Evolutionary conservation across 2,329 filamentous ascomycete species (phyloP).

Genomic region (Hypomyces perniciosus): DNA sequence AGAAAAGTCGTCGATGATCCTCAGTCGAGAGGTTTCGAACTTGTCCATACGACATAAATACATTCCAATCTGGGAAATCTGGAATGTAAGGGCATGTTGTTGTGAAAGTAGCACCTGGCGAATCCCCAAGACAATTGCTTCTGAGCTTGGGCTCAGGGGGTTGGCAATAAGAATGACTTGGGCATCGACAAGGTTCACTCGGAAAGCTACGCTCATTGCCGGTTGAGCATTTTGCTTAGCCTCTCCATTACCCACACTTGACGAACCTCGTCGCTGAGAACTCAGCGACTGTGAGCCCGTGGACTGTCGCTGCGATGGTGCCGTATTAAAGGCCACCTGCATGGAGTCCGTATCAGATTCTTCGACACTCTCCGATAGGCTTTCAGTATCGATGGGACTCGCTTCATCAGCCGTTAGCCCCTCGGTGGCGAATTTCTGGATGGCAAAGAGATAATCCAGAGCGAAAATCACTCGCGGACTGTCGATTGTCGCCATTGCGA

Average conservation of each 20-base stretch:
- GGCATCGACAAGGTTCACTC: conserved; percentile 90
- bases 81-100: conserved; percentile 88
- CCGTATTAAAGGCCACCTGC: conserved; percentile 38
- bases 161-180: conserved; percentile 97
- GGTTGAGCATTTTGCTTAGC: conserved; percentile 18
- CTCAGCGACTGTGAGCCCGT: conserved; percentile 23
- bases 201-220: conserved; percentile 73
- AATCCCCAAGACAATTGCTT: conserved; percentile 90
- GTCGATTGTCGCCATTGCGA: conserved; percentile 88
- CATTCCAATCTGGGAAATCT: conserved; percentile 94
- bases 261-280: conserved; percentile 21
- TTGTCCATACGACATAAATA: conserved; percentile 98
- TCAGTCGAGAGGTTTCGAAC: conserved; percentile 82
- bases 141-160: conserved; percentile 79
- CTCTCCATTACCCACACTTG: conserved; percentile 13
- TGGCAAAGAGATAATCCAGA: conserved; percentile 86
- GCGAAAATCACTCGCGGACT: conserved; percentile 94
- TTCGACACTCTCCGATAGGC: conserved; percentile 50
- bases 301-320: conserved; percentile 19
- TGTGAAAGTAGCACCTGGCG: conserved; percentile 90
- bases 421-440: conserved; percentile 74
- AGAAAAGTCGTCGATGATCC: conserved; percentile 95
- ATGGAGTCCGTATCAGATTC: conserved; percentile 56
- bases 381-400: conserved; percentile 44
- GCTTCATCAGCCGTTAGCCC: conserved; percentile 60